phyloP scores from a whole-genome alignment of 164 flowering plant genomes.

The Houttuynia cordata region DNA sequence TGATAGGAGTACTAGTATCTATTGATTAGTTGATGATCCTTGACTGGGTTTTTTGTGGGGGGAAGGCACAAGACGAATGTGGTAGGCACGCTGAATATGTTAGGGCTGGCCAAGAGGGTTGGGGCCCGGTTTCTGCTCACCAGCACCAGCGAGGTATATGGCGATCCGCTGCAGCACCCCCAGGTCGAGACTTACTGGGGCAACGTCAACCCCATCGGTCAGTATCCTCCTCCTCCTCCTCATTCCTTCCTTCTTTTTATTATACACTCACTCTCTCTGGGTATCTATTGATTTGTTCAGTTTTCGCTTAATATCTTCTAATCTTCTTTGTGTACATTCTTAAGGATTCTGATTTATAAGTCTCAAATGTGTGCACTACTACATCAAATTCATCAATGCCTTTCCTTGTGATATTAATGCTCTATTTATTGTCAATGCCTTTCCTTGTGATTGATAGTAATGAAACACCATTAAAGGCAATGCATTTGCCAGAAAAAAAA shows the following conservation, averaged over 20 bases:
- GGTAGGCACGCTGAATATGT: constrained; percentile 95
- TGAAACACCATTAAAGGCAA: no score
- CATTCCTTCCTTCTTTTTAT: not conserved
- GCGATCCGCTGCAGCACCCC: constrained; percentile 94
- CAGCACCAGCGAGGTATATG: constrained; percentile 97
- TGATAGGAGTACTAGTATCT: not conserved
- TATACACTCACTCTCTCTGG: no score
- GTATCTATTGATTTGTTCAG: no score
- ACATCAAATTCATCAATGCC: no score
- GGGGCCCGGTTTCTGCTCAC: constrained; percentile 93
- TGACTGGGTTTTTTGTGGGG: constrained; percentile 12
- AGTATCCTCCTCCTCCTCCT: constrained; percentile 2
- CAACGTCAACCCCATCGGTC: constrained; percentile 95
- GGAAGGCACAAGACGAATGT: constrained; percentile 82
- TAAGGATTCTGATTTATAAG: no score
- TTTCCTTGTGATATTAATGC: no score
- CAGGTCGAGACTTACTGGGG: constrained; percentile 98
- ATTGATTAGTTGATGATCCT: constrained; percentile 7
- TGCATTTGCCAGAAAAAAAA: no score
- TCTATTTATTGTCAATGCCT: no score
- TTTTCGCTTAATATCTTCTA: no score
- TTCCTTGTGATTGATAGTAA: no score
- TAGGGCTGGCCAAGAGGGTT: constrained; percentile 88
- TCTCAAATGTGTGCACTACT: no score
- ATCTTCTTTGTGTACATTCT: no score